These are phyloP conservation scores for Stephania japonica DNA, from an alignment of 164 flowering plant species.

Conservation along the genomic window DNA sequence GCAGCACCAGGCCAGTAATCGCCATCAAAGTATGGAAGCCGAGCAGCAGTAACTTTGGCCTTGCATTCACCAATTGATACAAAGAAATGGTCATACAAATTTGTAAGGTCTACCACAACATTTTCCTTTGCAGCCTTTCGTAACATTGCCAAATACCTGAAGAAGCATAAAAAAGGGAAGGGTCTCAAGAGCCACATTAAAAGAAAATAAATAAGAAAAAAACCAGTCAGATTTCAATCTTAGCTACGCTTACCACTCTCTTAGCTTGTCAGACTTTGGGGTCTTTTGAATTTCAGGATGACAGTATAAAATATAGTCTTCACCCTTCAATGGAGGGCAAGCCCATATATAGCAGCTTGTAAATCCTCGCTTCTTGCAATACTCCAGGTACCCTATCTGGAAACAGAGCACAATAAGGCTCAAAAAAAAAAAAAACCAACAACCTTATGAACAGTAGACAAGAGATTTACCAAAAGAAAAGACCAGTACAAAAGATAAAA, in stretches of 20 bases:
- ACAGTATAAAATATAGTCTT: constrained; percentile 95
- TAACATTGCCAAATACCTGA: constrained; percentile 91
- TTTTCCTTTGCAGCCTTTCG: constrained; percentile 80
- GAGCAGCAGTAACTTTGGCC: constrained; percentile 93
- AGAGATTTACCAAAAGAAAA: not conserved
- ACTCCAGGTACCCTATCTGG: constrained; percentile 96
- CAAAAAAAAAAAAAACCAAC: not conserved
- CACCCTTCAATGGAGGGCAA: constrained; percentile 98
- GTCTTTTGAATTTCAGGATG: constrained; percentile 99
- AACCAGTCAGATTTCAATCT: not conserved
- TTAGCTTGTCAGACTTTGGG: constrained; percentile 94
- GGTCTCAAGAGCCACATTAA: constrained; percentile 2
- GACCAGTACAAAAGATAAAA: not conserved
- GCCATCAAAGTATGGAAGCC: constrained; percentile 97
- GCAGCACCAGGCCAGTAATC: constrained; percentile 99
- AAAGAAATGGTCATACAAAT: constrained; percentile 93
- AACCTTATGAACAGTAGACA: not conserved
- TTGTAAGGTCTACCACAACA: constrained; percentile 84
- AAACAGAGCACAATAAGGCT: constrained; percentile 9
- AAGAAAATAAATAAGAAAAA: not conserved
- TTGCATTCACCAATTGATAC: constrained; percentile 71
- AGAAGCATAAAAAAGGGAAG: constrained; percentile 7
- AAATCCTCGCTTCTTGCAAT: constrained; percentile 92
- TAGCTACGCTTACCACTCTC: constrained; percentile 77
- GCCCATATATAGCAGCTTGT: constrained; percentile 99